phyloP scores from a whole-genome alignment of 2,329 filamentous ascomycete genomes.

The Septoria petroselini region DNA sequence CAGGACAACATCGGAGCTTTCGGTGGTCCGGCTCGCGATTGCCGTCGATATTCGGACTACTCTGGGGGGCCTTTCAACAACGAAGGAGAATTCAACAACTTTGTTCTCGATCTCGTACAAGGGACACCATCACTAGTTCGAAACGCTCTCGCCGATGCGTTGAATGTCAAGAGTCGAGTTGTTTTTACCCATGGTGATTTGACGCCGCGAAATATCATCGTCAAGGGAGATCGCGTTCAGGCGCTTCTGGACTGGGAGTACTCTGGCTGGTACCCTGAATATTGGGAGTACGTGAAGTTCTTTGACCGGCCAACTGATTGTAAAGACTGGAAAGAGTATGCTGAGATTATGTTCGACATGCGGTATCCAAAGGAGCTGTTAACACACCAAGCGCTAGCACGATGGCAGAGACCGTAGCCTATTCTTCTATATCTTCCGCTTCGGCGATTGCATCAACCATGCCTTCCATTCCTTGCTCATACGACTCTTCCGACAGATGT shows the following conservation, averaged over 20 bases:
- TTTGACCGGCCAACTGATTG: slow-evolving; percentile 18
- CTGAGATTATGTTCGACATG: slow-evolving; percentile 10
- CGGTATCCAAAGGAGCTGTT: slow-evolving; percentile 16
- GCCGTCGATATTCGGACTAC: slow-evolving; percentile 9
- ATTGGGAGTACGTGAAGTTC: slow-evolving; percentile 28
- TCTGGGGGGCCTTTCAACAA: slow-evolving; percentile 16
- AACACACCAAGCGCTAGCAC: background rate
- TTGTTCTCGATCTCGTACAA: slow-evolving; percentile 10
- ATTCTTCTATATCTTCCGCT: no score
- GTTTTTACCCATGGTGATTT: slow-evolving; percentile 28
- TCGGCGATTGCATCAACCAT: slow-evolving; percentile 21
- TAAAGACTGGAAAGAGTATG: slow-evolving; percentile 20
- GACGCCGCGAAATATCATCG: slow-evolving; percentile 24
- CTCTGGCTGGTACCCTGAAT: slow-evolving; percentile 27
- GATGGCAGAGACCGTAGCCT: slow-evolving; percentile 3
- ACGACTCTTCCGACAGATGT: slow-evolving; percentile 4
- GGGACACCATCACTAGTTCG: slow-evolving; percentile 14
- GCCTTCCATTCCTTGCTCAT: slow-evolving; percentile 15
- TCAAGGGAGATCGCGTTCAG: slow-evolving; percentile 15
- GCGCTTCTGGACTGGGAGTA: slow-evolving; percentile 28
- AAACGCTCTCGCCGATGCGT: slow-evolving; percentile 5
- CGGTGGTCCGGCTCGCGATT: slow-evolving; percentile 9
- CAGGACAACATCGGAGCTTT: slow-evolving; percentile 10
- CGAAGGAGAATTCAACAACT: slow-evolving; percentile 22
- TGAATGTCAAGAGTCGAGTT: slow-evolving; percentile 9